Conservation (phyloP, 441 rosid species). For the Kokia cookei region DNA sequence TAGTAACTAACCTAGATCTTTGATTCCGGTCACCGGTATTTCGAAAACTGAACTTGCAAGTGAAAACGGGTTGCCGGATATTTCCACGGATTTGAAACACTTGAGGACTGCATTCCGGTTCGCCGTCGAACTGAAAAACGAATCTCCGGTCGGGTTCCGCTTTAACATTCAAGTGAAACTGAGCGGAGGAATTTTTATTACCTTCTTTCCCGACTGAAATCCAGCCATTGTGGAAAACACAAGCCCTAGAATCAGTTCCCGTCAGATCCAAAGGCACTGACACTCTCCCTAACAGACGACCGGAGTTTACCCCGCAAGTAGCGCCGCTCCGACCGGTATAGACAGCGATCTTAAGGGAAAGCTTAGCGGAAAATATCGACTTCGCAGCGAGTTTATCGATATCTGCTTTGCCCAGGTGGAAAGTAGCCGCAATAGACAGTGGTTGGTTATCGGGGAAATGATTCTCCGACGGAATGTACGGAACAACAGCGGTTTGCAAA, state of each 20-base stretch:
- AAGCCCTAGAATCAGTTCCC: slow-evolving; percentile 41
- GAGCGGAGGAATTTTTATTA: slow-evolving; percentile 40
- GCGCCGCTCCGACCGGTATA: slow-evolving; percentile 68
- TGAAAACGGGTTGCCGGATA: slow-evolving; percentile 80
- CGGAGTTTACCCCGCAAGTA: slow-evolving; percentile 66
- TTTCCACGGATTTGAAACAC: slow-evolving; percentile 83
- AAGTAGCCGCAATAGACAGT: slow-evolving; percentile 52
- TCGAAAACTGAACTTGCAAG: slow-evolving; percentile 84
- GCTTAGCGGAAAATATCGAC: slow-evolving; percentile 47
- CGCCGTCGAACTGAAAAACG: slow-evolving; percentile 93
- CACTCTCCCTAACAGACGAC: slow-evolving; percentile 60
- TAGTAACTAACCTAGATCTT: slow-evolving; percentile 47
- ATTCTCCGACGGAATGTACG: slow-evolving; percentile 40
- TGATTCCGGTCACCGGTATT: slow-evolving; percentile 55
- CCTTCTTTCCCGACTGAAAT: slow-evolving; percentile 51
- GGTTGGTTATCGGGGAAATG: slow-evolving; percentile 34
- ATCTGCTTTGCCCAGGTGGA: slow-evolving; percentile 63
- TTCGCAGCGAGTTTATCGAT: slow-evolving; percentile 43
- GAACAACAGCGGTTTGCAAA: slow-evolving; percentile 53
- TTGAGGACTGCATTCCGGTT: slow-evolving; percentile 94
- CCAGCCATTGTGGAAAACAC: slow-evolving; percentile 76
- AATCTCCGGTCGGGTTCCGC: slow-evolving; percentile 91
- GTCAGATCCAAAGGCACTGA: slow-evolving; percentile 68
- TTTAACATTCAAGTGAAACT: slow-evolving; percentile 61
- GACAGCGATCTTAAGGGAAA: slow-evolving; percentile 45